These are phyloP conservation scores for Allium fistulosum DNA, from an alignment of 106 monocot species.

Conservation along the genomic window DNA sequence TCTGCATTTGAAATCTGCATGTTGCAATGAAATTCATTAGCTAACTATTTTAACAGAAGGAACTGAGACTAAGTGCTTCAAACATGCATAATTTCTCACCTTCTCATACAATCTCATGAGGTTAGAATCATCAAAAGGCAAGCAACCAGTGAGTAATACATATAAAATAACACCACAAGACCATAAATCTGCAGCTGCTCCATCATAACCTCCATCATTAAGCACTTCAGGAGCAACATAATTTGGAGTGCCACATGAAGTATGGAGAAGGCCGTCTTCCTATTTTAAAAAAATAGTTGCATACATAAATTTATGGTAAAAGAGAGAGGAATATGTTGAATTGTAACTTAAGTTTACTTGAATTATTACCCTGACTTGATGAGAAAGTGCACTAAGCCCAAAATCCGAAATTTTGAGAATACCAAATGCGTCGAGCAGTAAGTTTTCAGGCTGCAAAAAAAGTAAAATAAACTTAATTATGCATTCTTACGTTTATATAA, in stretches of 20 bases:
- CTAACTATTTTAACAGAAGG: neutral
- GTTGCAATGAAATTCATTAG: neutral
- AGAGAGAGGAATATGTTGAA: neutral
- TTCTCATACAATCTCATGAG: slow-evolving; percentile 68
- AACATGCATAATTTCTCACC: slow-evolving; percentile 18
- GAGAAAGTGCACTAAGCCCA: slow-evolving; percentile 80
- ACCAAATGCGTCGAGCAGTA: slow-evolving; percentile 67
- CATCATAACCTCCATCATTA: slow-evolving; percentile 80
- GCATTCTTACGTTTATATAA: neutral
- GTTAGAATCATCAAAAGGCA: slow-evolving; percentile 94
- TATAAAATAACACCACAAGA: slow-evolving; percentile 88
- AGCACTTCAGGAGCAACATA: slow-evolving; percentile 37
- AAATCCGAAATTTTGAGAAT: slow-evolving; percentile 88
- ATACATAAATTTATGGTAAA: neutral
- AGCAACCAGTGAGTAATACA: slow-evolving; percentile 83
- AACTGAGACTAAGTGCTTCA: neutral
- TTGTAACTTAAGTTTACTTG: neutral
- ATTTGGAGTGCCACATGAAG: slow-evolving; percentile 25
- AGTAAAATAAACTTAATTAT: neutral
- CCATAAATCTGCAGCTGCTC: slow-evolving; percentile 84
- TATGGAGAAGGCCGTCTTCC: slow-evolving; percentile 22
- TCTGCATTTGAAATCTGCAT: slow-evolving; percentile 75
- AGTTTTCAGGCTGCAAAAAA: slow-evolving; percentile 73
- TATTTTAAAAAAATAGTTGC: slow-evolving; percentile 7
- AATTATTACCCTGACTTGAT: slow-evolving; percentile 70